These are phyloP conservation scores for Pseudognaphalium luteoalbum DNA, from an alignment of 129 eudicot genomes.

Conservation along the genomic window DNA sequence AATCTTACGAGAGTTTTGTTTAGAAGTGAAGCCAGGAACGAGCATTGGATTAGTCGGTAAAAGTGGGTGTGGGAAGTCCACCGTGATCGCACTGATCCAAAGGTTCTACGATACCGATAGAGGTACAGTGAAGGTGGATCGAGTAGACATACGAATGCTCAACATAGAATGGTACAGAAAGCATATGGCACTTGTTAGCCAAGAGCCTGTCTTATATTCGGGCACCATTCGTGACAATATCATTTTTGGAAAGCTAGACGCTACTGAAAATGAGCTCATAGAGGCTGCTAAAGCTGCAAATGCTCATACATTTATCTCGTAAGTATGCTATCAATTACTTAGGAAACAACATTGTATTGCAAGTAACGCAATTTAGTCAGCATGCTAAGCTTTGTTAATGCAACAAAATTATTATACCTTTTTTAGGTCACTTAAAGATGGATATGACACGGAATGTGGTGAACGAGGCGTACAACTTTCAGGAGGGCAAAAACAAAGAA, in stretches of 20 bases:
- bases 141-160: slow-evolving; percentile 66
- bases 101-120: slow-evolving; percentile 72
- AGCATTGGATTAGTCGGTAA: slow-evolving; percentile 91
- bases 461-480: slow-evolving; percentile 92
- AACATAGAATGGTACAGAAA: slow-evolving; percentile 77
- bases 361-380: neutral
- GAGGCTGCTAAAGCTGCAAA: slow-evolving; percentile 90
- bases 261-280: slow-evolving; percentile 73
- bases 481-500: slow-evolving; percentile 91
- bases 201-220: slow-evolving; percentile 79
- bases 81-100: slow-evolving; percentile 73
- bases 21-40: slow-evolving; percentile 78
- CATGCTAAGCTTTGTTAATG: too few relatives aligned
- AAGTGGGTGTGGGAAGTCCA: slow-evolving; percentile 95
- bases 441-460: slow-evolving; percentile 91
- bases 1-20: slow-evolving; percentile 56
- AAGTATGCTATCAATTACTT: slow-evolving; percentile 26
- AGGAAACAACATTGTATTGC: neutral
- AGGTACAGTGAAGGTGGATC: slow-evolving; percentile 78
- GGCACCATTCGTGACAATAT: slow-evolving; percentile 81
- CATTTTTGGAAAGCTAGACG: slow-evolving; percentile 71
- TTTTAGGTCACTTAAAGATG: slow-evolving; percentile 70
- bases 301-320: slow-evolving; percentile 93
- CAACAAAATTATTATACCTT: too few relatives aligned
- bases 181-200: slow-evolving; percentile 91